Conservation (phyloP, 768 basidiomycete species). For the Chalciporus pseudorubinellus region DNA sequence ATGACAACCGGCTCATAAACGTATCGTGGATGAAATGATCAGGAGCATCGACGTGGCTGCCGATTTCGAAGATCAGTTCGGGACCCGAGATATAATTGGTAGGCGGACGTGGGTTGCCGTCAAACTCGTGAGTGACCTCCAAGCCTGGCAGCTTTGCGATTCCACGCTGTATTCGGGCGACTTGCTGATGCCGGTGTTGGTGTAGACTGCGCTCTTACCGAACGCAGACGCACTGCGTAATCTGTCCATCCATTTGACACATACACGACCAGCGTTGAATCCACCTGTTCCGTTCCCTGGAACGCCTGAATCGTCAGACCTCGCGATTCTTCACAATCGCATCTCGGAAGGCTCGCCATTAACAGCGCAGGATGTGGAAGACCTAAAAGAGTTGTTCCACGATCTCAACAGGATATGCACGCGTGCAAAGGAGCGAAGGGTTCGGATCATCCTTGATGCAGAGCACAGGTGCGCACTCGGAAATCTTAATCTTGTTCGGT, state of each 20-base stretch:
- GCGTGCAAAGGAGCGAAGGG: slow-evolving; percentile 56
- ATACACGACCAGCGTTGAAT: slow-evolving; percentile 35
- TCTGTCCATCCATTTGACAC: slow-evolving; percentile 57
- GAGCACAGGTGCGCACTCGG: slow-evolving; percentile 64
- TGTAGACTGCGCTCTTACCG: slow-evolving; percentile 67
- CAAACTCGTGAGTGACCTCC: slow-evolving; percentile 58
- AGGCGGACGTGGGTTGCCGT: slow-evolving; percentile 81
- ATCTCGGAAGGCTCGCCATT: slow-evolving; percentile 32
- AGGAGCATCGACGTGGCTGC: slow-evolving; percentile 75
- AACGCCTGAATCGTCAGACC: slow-evolving; percentile 55
- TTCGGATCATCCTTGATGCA: slow-evolving; percentile 79
- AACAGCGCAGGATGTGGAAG: slow-evolving; percentile 53
- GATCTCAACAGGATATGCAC: slow-evolving; percentile 65
- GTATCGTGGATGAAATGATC: slow-evolving; percentile 72
- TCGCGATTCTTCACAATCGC: slow-evolving; percentile 44
- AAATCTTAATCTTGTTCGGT: neutral
- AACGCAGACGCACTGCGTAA: slow-evolving; percentile 58
- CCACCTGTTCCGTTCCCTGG: slow-evolving; percentile 64
- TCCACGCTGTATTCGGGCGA: too few relatives aligned
- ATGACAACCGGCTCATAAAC: slow-evolving; percentile 48
- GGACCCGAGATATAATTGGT: slow-evolving; percentile 26
- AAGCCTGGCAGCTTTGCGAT: too few relatives aligned
- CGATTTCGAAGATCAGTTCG: slow-evolving; percentile 65
- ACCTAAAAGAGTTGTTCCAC: slow-evolving; percentile 57
- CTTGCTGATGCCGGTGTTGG: neutral